These are phyloP conservation scores for Coniochaeta hoffmannii DNA, from an alignment of 2,329 filamentous ascomycete species.

Conservation along the genomic window DNA sequence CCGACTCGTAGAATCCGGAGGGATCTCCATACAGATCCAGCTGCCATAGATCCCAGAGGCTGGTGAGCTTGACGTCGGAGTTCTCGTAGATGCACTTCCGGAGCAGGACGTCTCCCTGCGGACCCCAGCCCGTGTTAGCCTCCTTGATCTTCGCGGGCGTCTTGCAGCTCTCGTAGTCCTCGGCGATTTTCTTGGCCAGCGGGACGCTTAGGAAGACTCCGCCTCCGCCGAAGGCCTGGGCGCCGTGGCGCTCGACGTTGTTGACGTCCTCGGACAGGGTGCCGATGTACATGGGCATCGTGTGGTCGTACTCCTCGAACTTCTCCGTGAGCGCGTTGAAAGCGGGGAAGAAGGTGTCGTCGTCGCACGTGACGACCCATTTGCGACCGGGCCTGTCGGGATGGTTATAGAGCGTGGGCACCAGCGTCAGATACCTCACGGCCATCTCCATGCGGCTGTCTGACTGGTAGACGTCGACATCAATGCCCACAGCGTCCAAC, in stretches of 20 bases:
- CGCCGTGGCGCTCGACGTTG: slow-evolving; percentile 51
- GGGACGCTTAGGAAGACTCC: slow-evolving; percentile 54
- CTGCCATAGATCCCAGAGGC: slow-evolving; percentile 51
- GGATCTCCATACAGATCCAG: slow-evolving; percentile 54
- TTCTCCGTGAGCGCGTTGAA: slow-evolving; percentile 46
- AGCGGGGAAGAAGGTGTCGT: slow-evolving; percentile 58
- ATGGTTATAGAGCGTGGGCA: slow-evolving; percentile 47
- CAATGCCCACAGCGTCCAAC: slow-evolving; percentile 41
- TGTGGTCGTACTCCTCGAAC: slow-evolving; percentile 44
- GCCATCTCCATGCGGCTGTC: slow-evolving; percentile 49
- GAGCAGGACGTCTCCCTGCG: slow-evolving; percentile 53
- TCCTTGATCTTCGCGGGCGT: slow-evolving; percentile 44
- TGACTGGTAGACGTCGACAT: slow-evolving; percentile 49
- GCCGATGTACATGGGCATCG: slow-evolving; percentile 49
- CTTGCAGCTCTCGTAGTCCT: slow-evolving; percentile 25
- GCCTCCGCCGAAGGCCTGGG: slow-evolving; percentile 57
- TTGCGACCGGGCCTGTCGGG: slow-evolving; percentile 38
- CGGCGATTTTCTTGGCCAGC: slow-evolving; percentile 23
- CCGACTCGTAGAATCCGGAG: slow-evolving; percentile 57
- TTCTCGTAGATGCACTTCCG: slow-evolving; percentile 59
- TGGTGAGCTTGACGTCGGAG: slow-evolving; percentile 49
- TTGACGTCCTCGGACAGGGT: slow-evolving; percentile 55
- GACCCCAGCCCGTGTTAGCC: slow-evolving; percentile 50
- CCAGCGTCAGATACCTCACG: slow-evolving; percentile 47
- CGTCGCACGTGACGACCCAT: slow-evolving; percentile 57